A percentile compares a stretch with the other conserved stretches of the same genome.
Conservation (phyloP, 2,329 filamentous ascomycete genomes). For the Corynespora cassiicola region DNA sequence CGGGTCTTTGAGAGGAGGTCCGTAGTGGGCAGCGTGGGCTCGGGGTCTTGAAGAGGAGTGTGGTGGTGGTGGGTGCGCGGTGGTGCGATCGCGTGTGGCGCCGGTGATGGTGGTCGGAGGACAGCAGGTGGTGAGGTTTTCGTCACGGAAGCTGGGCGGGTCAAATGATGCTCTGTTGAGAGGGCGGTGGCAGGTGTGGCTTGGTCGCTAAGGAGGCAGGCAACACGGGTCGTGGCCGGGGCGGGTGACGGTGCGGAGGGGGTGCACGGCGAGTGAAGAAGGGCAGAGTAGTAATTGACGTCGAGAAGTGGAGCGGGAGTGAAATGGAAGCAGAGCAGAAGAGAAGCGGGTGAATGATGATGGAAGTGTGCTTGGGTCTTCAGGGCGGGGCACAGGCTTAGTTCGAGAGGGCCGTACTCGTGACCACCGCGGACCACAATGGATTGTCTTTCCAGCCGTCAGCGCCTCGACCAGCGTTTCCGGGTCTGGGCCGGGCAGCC, state of each 20-base stretch:
- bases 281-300: slow-evolving; percentile 30
- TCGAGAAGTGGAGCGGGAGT: slow-evolving; percentile 19
- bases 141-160: slow-evolving; percentile 18
- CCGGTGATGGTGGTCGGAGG: slow-evolving; percentile 8
- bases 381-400: slow-evolving; percentile 10
- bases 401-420: too few species aligned
- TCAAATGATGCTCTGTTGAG: slow-evolving; percentile 23
- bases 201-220: slow-evolving; percentile 13
- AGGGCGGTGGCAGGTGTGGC: slow-evolving; percentile 22
- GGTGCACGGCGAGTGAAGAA: slow-evolving; percentile 20
- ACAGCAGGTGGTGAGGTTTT: slow-evolving; percentile 17
- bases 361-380: slow-evolving; percentile 23
- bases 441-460: slow-evolving; percentile 7
- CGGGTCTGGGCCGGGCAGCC: slow-evolving; percentile 16
- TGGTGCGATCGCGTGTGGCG: slow-evolving; percentile 26
- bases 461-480: slow-evolving; percentile 14
- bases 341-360: slow-evolving; percentile 26
- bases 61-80: slow-evolving; percentile 18
- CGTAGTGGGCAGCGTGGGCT: slow-evolving; percentile 57
- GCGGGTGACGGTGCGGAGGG: slow-evolving; percentile 4
- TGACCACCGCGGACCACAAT: too few species aligned
- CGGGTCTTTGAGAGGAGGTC: slow-evolving; percentile 53
- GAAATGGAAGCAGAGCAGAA: slow-evolving; percentile 14
- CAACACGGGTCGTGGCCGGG: slow-evolving; percentile 10
- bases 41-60: slow-evolving; percentile 10